Evolutionary conservation across 1,284 basidiomycete genomes (phyloP).

Genomic region (Fomes fomentarius): DNA sequence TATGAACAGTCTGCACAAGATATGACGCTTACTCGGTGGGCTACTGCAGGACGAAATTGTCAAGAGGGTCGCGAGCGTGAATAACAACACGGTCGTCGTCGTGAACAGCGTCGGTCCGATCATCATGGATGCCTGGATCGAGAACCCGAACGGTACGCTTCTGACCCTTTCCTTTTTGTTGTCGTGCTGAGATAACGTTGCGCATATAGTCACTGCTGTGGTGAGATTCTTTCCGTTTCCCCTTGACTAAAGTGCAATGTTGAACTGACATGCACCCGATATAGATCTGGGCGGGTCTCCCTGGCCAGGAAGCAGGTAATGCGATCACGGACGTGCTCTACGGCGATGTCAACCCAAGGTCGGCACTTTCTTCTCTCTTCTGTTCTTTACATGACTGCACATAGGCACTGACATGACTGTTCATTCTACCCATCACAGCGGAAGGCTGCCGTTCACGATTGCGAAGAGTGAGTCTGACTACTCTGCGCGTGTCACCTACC

Average conservation of each 20-base stretch:
- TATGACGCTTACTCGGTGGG: not conserved
- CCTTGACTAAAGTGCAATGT: too few species aligned
- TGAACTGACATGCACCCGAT: too few species aligned
- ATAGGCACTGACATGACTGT: not conserved
- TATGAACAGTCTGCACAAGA: slow-evolving; percentile 15
- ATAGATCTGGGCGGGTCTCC: slow-evolving; percentile 36
- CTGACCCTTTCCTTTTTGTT: not conserved
- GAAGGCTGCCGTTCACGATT: slow-evolving; percentile 78
- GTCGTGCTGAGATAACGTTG: not conserved
- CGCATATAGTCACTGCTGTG: slow-evolving; percentile 28
- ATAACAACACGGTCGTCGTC: slow-evolving; percentile 59
- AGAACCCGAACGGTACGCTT: slow-evolving; percentile 42
- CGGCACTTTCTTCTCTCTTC: not conserved
- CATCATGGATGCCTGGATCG: slow-evolving; percentile 52
- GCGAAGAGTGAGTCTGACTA: slow-evolving; percentile 71
- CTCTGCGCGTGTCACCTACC: slow-evolving; percentile 52
- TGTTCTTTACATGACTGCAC: too few species aligned
- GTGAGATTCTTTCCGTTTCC: not conserved
- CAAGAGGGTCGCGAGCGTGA: slow-evolving; percentile 34
- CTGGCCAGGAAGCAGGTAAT: slow-evolving; percentile 63
- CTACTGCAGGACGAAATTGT: slow-evolving; percentile 37
- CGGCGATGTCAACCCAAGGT: slow-evolving; percentile 46
- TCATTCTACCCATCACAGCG: slow-evolving; percentile 35
- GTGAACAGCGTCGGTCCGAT: slow-evolving; percentile 55
- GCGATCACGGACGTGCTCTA: slow-evolving; percentile 52